Evolutionary conservation across 345 rosid species (phyloP), one percentile per base, ranked within the genome.

Genomic region (Streptanthus diversifolius): DNA sequence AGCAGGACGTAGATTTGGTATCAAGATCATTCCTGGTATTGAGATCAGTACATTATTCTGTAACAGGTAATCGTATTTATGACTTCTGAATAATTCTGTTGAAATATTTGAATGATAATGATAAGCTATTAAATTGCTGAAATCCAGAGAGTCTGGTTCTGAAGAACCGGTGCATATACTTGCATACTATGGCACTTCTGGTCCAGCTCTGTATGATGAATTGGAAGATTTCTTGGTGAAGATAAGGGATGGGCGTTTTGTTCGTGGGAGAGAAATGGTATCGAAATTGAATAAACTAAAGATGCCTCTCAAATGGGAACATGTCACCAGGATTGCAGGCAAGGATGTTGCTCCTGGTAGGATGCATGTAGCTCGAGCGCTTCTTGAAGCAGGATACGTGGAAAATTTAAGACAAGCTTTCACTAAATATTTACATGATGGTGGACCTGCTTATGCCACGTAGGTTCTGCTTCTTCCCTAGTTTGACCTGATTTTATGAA

Each of bases 151-250:
- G 17, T 67, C 87, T 52, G 83, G 81, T 64, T 54, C 69, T 29
- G 97, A 90, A 75, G 97, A 95, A 73, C 88, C 96, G 1, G 99
- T 95, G 64, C 99, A 95, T 74, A 77, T 95, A 65, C 98, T 95
- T 71, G 99, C 99, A 2, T 95, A 95, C 68, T 95, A 95, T 79
- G 90, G 99, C 66, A 81, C 89, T 64, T 87, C 93, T 54, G 99
- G 98, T 32, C 96, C 98, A 66, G 54, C 72, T 43, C 83, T 75
- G 70, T 80, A 70, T 35, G 90, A 84, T 60, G 86, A 90, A 60
- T 66, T 95, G 65, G 99, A 95, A 36, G 83, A 79, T 37, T 79
- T 88, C 66, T 66, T 95, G 81, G 71, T 72, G 39, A 83, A 82
- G 70, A 95, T 95, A 75, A 86, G 99, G 81, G 92, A 91, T 18